These are phyloP conservation scores for Peziza echinospora DNA, from an alignment of 495 filamentous ascomycete species.

Conservation along the genomic window DNA sequence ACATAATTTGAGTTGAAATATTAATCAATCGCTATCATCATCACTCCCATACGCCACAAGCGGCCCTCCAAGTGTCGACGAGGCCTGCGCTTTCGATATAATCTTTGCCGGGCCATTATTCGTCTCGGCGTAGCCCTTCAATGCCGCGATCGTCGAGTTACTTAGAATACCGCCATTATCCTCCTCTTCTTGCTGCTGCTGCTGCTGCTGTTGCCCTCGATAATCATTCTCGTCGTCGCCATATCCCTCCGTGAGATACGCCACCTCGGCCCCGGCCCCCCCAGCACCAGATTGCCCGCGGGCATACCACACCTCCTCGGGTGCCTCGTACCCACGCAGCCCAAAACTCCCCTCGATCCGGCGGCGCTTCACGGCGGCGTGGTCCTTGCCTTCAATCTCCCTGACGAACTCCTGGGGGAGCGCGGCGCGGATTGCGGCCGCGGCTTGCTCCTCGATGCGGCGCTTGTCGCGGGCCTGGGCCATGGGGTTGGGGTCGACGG, in stretches of 20 bases:
- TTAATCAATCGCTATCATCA: neutral
- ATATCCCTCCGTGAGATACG: neutral
- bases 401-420: constrained; percentile 83
- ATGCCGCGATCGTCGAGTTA: neutral
- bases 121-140: neutral
- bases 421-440: constrained; percentile 75
- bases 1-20: too few relatives aligned
- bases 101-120: neutral
- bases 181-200: neutral
- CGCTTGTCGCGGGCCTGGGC: constrained; percentile 82
- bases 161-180: neutral
- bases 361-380: constrained; percentile 62
- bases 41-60: neutral
- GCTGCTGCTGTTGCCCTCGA: too few relatives aligned
- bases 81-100: neutral
- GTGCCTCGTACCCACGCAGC: constrained; percentile 75
- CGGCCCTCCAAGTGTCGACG: neutral
- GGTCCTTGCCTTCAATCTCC: constrained; percentile 80
- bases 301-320: constrained; percentile 86
- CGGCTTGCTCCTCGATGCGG: constrained; percentile 89
- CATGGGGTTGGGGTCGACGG: constrained; percentile 84
- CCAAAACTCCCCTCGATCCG: constrained; percentile 82
- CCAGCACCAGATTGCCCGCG: constrained; percentile 24
- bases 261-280: neutral
- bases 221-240: neutral